Conservation (phyloP, 2,329 filamentous ascomycete genomes). For the Colletotrichum liriopes region DNA sequence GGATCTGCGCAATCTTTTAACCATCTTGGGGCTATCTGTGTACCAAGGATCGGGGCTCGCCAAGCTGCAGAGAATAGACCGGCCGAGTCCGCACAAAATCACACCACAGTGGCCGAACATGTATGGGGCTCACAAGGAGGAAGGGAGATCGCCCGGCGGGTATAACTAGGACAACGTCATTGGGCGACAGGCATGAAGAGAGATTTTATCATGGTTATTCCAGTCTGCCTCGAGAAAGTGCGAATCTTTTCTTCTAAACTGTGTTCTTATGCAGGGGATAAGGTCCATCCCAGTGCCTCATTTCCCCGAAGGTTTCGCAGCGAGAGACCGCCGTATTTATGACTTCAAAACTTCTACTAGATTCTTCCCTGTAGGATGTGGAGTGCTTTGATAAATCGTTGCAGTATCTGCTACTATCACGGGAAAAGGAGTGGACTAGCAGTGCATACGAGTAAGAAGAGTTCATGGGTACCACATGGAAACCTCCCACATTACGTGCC, state of each 20-base stretch:
- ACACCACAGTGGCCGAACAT: neutral
- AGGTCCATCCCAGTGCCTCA: constrained; percentile 1
- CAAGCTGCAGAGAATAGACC: neutral
- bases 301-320: neutral
- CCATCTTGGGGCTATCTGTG: neutral
- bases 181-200: neutral
- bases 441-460: neutral
- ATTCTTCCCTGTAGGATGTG: neutral
- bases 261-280: neutral
- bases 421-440: neutral
- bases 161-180: neutral
- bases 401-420: neutral
- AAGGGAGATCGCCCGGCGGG: neutral
- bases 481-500: constrained; percentile 25
- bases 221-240: constrained; percentile 2
- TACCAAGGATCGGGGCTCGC: neutral
- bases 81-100: neutral
- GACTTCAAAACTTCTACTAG: neutral
- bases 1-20: constrained; percentile 31
- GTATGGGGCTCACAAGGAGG: constrained; percentile 1
- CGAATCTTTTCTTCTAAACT: constrained; percentile 4
- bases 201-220: neutral
- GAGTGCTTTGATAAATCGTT: neutral
- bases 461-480: constrained; percentile 5
- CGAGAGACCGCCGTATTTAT: neutral